Percentiles rank a stretch among this genome's conserved stretches.
These are phyloP conservation scores for Leccinum arenicola DNA, from an alignment of 768 basidiomycete species.

Conservation along the genomic window DNA sequence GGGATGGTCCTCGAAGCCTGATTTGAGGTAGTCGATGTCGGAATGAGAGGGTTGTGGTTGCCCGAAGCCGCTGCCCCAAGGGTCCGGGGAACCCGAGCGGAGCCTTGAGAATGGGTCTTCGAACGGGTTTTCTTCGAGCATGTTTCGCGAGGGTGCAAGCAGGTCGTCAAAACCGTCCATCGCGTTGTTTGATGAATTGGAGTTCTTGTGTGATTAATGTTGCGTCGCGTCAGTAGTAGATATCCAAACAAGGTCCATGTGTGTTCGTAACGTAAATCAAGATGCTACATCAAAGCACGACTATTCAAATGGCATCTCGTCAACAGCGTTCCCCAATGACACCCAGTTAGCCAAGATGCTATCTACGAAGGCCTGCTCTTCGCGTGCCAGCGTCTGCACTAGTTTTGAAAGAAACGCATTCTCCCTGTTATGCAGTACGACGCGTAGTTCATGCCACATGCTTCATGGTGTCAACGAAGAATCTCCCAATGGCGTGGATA, in stretches of 20 bases:
- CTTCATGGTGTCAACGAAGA: slow-evolving; percentile 37
- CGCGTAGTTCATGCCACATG: slow-evolving; percentile 95
- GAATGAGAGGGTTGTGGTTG: slow-evolving; percentile 25
- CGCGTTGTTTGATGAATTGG: slow-evolving; percentile 1
- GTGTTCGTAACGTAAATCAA: slow-evolving; percentile 15
- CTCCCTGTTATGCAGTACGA: slow-evolving; percentile 88
- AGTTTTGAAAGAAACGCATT: slow-evolving; percentile 75
- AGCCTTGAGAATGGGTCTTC: slow-evolving; percentile 66
- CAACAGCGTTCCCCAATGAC: slow-evolving; percentile 64
- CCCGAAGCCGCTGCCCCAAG: slow-evolving; percentile 69
- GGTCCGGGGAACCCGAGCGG: slow-evolving; percentile 67
- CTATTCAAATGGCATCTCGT: slow-evolving; percentile 85
- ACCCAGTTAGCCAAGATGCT: slow-evolving; percentile 70
- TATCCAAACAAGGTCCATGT: slow-evolving; percentile 10
- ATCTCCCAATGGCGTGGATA: background rate
- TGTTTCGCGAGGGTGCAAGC: slow-evolving; percentile 55
- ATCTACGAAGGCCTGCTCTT: slow-evolving; percentile 69
- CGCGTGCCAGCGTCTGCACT: slow-evolving; percentile 68
- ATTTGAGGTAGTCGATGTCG: slow-evolving; percentile 29
- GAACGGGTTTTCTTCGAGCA: slow-evolving; percentile 75
- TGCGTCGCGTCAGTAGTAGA: background rate
- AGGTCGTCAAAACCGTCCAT: slow-evolving; percentile 85
- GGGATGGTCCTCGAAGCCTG: slow-evolving; percentile 27
- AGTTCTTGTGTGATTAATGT: background rate
- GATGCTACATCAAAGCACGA: slow-evolving; percentile 10